Evolutionary conservation across 2,329 filamentous ascomycete genomes (phyloP), one percentile per base, ranked within the genome.

Genomic region (Hymenoscyphus fructigenus): DNA sequence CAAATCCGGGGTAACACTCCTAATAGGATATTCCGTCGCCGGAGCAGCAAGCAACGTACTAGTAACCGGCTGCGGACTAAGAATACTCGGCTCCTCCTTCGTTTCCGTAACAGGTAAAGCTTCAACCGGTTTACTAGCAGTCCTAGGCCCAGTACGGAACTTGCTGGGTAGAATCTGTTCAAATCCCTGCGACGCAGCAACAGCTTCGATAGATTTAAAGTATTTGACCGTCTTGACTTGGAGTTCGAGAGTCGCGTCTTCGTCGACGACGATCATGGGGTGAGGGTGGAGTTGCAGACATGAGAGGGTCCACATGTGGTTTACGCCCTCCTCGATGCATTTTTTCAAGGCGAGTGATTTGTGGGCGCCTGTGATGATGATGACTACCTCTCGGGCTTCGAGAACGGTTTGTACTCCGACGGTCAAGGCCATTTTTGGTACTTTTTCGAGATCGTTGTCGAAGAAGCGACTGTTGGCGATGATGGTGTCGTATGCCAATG

Each of bases 241-340:
- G 60, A 91, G 79, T 76, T 91, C 88, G 15, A 90, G 79, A 1
- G 89, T 91, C 17, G 89, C 88, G 74, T 94, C 91, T 72, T 94
- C 91, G 72, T 96, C 92, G 57, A 90, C 91, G 10, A 94, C 91
- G 69, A 95, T 88, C 82, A 95, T 87, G 61, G 91, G 88, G 72
- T 93, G 89, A 3, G 87, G 89, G 76, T 95, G 92, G 68, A 94
- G 80, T 76, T 96, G 92, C 53, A 96, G 82, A 62, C 87, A 88
- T 9, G 91, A 94, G 6, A 95, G 83, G 0, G 92, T 94, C 91
- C 92, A 96, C 90, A 94, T 94, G 79, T 95, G 92, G 76, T 93
- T 94, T 67, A 96, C 85, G 34, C 89, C 90, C 64, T 89, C 88
- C 77, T 96, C 92, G 68, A 96, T 86, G 71, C 90, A 93, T 72